Evolutionary conservation across 768 basidiomycete genomes (phyloP).

Genomic region (Naganishia antarctica): DNA sequence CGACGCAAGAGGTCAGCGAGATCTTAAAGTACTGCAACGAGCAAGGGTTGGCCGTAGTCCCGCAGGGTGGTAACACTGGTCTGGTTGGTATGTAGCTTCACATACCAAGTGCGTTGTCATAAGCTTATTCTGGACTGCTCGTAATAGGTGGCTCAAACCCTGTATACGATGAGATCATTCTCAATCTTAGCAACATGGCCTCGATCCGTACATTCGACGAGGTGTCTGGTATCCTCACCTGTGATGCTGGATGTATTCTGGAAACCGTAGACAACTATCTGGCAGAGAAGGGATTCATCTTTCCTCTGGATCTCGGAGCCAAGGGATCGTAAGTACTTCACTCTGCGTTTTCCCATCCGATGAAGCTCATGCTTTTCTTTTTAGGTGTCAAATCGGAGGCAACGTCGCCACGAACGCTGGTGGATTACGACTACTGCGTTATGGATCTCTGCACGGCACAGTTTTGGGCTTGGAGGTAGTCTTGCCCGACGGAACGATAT

Average conservation of each 20-base stretch:
- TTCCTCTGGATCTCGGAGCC: slow-evolving; percentile 92
- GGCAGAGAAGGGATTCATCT: slow-evolving; percentile 81
- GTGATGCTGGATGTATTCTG: slow-evolving; percentile 91
- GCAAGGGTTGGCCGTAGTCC: slow-evolving; percentile 78
- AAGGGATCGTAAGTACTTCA: slow-evolving; percentile 63
- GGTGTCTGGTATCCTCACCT: slow-evolving; percentile 71
- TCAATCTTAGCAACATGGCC: slow-evolving; percentile 77
- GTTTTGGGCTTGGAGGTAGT: slow-evolving; percentile 95
- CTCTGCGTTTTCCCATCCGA: background rate
- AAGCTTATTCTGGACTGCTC: background rate
- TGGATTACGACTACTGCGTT: slow-evolving; percentile 86
- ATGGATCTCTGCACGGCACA: slow-evolving; percentile 89
- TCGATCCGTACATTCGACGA: slow-evolving; percentile 53
- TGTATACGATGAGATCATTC: slow-evolving; percentile 74
- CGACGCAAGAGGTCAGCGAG: slow-evolving; percentile 78
- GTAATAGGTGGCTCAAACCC: slow-evolving; percentile 70
- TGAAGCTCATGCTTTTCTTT: background rate
- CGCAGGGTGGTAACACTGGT: slow-evolving; percentile 97
- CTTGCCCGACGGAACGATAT: slow-evolving; percentile 83
- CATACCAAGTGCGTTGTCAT: no score
- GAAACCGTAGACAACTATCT: slow-evolving; percentile 81
- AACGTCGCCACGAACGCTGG: slow-evolving; percentile 97
- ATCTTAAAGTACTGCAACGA: slow-evolving; percentile 82
- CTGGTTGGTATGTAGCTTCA: slow-evolving; percentile 64
- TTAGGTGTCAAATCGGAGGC: slow-evolving; percentile 85